Evolutionary conservation across 106 monocot species (phyloP).

Genomic region (Dendrobium nobile): DNA sequence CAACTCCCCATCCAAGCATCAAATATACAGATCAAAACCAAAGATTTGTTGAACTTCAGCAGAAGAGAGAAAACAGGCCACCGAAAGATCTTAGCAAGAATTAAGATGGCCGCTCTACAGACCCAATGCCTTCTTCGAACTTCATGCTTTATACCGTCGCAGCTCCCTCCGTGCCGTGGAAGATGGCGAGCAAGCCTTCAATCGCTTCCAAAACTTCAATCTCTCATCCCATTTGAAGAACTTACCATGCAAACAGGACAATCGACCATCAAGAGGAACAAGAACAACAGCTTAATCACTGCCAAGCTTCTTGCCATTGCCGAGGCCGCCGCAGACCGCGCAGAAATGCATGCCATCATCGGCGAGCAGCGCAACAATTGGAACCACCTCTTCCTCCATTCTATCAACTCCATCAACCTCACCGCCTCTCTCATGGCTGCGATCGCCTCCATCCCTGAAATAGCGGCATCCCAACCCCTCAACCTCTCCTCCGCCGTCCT

Average conservation of each 20-base stretch:
- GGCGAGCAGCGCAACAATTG: slow-evolving; percentile 72
- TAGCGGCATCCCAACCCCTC: slow-evolving; percentile 15
- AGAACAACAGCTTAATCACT: not conserved
- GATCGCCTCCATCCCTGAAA: slow-evolving; percentile 24
- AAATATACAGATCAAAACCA: not conserved
- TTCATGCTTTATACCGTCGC: not conserved
- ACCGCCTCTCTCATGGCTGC: slow-evolving; percentile 56
- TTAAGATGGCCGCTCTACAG: not conserved
- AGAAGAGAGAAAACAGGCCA: too few relatives aligned
- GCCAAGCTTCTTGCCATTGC: slow-evolving; percentile 46
- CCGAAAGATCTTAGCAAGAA: too few relatives aligned
- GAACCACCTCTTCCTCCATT: slow-evolving; percentile 60
- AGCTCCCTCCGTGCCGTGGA: not conserved
- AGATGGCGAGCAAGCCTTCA: not conserved
- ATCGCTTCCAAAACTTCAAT: slow-evolving; percentile 20
- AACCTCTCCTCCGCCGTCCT: slow-evolving; percentile 23
- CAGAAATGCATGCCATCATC: slow-evolving; percentile 77
- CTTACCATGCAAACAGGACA: not conserved
- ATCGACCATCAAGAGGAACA: not conserved
- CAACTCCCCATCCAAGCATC: not conserved
- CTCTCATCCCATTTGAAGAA: too few relatives aligned
- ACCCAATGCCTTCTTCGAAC: not conserved
- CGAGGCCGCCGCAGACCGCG: slow-evolving; percentile 66
- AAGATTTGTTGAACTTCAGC: too few relatives aligned
- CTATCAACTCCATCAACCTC: slow-evolving; percentile 58